Evolutionary conservation across 2,329 filamentous ascomycete genomes (phyloP).

Genomic region (Aciculosporium take): DNA sequence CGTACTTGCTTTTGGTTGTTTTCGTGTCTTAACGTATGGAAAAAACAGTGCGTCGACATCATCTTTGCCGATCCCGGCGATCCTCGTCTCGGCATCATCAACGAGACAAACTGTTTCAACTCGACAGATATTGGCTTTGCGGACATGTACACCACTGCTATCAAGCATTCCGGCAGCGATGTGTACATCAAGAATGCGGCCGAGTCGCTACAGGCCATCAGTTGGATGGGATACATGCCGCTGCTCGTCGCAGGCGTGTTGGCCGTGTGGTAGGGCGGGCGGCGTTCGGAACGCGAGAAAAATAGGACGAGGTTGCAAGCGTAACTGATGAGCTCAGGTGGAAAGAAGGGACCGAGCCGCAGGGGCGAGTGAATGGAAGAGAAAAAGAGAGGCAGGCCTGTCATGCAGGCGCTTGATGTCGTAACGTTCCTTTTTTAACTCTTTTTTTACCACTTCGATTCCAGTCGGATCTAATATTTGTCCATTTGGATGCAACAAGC

Average conservation of each 20-base stretch:
- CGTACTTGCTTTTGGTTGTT: neutral
- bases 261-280: constrained; percentile 20
- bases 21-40: too few relatives aligned
- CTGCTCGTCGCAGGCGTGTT: constrained; percentile 24
- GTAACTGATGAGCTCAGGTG: constrained; percentile 2
- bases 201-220: constrained; percentile 9
- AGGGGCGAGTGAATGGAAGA: neutral
- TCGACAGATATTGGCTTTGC: constrained; percentile 63
- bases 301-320: neutral
- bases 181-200: constrained; percentile 18
- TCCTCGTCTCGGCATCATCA: constrained; percentile 52
- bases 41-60: constrained; percentile 73
- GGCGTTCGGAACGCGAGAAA: neutral
- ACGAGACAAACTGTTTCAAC: constrained; percentile 78
- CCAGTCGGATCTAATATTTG: neutral
- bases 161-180: constrained; percentile 25
- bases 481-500: neutral
- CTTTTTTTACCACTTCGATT: neutral
- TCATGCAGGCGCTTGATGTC: neutral
- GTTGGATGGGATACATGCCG: constrained; percentile 28
- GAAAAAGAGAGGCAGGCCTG: neutral
- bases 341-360: neutral
- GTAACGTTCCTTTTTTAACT: too few relatives aligned
- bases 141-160: constrained; percentile 57
- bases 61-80: constrained; percentile 73